A percentile compares a stretch with the other conserved stretches of the same genome.
Evolutionary conservation across 164 flowering plant species (phyloP).

Genomic region (Sedum album): DNA sequence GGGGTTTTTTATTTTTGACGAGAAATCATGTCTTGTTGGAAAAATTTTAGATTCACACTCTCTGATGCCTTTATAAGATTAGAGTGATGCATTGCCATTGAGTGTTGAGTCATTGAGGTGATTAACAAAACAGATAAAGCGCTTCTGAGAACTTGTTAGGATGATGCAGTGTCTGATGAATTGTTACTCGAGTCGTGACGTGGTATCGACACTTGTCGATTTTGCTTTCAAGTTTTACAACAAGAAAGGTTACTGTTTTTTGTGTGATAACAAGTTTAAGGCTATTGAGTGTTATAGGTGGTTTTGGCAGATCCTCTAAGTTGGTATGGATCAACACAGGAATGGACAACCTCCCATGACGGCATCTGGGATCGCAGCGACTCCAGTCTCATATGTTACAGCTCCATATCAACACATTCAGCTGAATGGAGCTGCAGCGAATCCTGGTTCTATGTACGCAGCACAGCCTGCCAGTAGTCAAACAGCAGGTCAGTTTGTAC

Average conservation of each 20-base stretch:
- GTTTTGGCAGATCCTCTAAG: neutral
- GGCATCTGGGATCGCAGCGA: neutral
- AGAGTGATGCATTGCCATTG: neutral
- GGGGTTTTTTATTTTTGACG: neutral
- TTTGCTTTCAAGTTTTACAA: neutral
- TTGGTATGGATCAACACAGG: slow-evolving; percentile 12
- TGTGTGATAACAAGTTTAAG: neutral
- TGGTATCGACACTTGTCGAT: neutral
- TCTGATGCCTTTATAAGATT: neutral
- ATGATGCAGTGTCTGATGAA: neutral
- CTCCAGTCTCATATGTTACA: neutral
- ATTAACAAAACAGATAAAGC: neutral
- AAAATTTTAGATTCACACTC: no score
- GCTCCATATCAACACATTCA: slow-evolving; percentile 10
- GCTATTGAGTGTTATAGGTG: neutral
- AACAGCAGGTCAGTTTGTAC: slow-evolving; percentile 12
- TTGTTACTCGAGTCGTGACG: neutral
- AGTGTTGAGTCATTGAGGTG: neutral
- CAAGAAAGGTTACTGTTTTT: neutral
- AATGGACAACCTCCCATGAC: slow-evolving; percentile 2
- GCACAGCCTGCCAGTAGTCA: slow-evolving; percentile 9
- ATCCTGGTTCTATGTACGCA: slow-evolving; percentile 8
- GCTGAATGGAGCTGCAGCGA: slow-evolving; percentile 2
- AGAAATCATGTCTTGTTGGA: neutral
- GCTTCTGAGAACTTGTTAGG: neutral